Evolutionary conservation across 2,329 filamentous ascomycete species (phyloP).

Genomic region (Drechslerella coelobrocha): DNA sequence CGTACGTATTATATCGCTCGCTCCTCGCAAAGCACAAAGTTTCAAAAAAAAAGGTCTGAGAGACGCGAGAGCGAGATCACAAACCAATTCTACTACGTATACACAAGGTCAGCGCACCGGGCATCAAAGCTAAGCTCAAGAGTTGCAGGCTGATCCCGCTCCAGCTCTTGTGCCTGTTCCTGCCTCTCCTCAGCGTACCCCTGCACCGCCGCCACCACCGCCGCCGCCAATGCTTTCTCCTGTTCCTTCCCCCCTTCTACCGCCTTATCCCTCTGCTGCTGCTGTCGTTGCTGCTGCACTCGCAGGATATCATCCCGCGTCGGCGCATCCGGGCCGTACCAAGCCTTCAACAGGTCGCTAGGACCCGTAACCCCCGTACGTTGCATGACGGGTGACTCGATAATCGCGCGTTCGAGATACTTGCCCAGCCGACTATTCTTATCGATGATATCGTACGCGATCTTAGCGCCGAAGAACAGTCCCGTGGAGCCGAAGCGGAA

Average conservation of each 20-base stretch:
- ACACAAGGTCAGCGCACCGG: no score
- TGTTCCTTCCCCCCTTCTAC: conserved; percentile 17
- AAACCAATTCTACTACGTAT: no score
- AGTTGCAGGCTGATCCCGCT: background rate
- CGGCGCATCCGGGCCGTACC: conserved; percentile 41
- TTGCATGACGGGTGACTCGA: conserved; percentile 30
- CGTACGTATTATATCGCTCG: no score
- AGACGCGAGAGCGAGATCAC: no score
- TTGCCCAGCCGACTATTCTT: conserved; percentile 17
- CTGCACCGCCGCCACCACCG: no score
- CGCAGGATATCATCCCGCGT: conserved; percentile 34
- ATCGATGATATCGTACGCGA: conserved; percentile 35
- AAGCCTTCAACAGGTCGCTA: conserved; percentile 25
- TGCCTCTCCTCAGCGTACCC: no score
- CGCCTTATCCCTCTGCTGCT: conserved; percentile 14
- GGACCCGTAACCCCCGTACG: conserved; percentile 23
- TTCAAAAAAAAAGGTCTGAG: no score
- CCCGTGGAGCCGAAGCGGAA: conserved; percentile 34
- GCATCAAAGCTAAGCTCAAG: no score
- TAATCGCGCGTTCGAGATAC: conserved; percentile 23
- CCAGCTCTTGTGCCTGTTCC: no score
- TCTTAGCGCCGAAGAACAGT: conserved; percentile 36
- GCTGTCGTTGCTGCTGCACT: conserved; percentile 10
- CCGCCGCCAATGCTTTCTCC: no score
- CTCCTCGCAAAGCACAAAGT: no score